phyloP scores from a whole-genome alignment of 2,329 filamentous ascomycete species.

The Thielaviopsis populi region DNA sequence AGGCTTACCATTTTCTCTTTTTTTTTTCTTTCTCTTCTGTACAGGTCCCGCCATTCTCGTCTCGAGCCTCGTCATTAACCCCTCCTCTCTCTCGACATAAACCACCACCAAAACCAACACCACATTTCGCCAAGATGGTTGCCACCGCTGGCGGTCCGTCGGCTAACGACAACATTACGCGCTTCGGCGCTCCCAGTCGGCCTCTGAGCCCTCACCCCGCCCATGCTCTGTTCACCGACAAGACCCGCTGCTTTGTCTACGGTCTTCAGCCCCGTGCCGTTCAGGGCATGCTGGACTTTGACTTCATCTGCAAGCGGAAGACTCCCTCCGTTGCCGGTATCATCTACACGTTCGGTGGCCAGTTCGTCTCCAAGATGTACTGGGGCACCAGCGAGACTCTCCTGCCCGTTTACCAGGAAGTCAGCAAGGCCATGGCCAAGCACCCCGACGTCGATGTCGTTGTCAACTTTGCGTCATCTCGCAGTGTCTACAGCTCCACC shows the following conservation, averaged over 20 bases:
- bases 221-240: constrained; percentile 94
- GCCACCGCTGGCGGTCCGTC: constrained; percentile 41
- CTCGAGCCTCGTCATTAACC: constrained; percentile 7
- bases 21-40: constrained; percentile 14
- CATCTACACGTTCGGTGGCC: constrained; percentile 98
- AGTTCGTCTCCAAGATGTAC: constrained; percentile 99
- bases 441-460: constrained; percentile 94
- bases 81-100: not conserved
- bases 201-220: constrained; percentile 75
- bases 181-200: constrained; percentile 84
- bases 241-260: constrained; percentile 99
- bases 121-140: constrained; percentile 13
- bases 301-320: constrained; percentile 99
- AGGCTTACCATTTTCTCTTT: constrained; percentile 14
- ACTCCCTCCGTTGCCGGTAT: constrained; percentile 95
- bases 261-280: constrained; percentile 91
- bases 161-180: constrained; percentile 97
- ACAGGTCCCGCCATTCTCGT: constrained; percentile 11
- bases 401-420: constrained; percentile 92
- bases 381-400: constrained; percentile 99
- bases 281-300: constrained; percentile 94
- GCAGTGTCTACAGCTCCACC: constrained; percentile 95
- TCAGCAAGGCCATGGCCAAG: constrained; percentile 85
- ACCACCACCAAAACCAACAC: not conserved
- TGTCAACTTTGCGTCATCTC: constrained; percentile 98